Base-by-base conservation (phyloP, 257 asterid genomes). In the Fraxinus pennsylvanica region DNA sequence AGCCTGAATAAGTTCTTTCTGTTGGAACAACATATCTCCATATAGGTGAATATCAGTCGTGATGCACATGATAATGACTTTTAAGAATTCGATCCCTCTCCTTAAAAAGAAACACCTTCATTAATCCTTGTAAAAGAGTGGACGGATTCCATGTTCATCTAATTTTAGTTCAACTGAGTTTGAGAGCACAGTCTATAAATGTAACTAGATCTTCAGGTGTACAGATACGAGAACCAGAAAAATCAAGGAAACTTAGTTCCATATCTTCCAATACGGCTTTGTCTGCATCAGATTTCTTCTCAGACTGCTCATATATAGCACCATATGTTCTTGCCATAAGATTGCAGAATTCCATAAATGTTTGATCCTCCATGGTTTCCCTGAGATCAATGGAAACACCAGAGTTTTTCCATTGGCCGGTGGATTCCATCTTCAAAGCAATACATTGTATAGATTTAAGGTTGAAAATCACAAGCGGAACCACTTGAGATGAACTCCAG, bases 391-490 rank as follows among this genome's bases (percentile, higher is more conserved):
- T 61, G 76, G 80, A 19, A 71, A 19, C 57, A 68, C 82, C 76
- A 15, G 71, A 80, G 57, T 82, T 80, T 57, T 83, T 85, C 78
- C 84, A 84, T 29, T 78, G 82, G 50, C 80, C 72, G 36, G 59
- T 85, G 38, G 89, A 73, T 83, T 86, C 86, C 96, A 96, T 92
- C 80, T 91, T 88, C 83, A 75, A 43, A 38, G 91, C 78, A 72
- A 82, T 71, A 80, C 76, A 50, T 78, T 78, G 87, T 75, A 90
- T 81, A 73, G 86, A 81, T 81, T 81, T 79, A 36, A 93, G 90
- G 86, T 93, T 92, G 90, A 91, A 86, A 76, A 73, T 73, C 54
- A 90, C 61, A 71, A 72, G 87, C 77, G 54, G 84, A 30, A 83
- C 80, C 73, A 77, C 74, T 81, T 80, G 81, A 39, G 91, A 86